Evolutionary conservation across 768 basidiomycete genomes (phyloP), one percentile per base, ranked within the genome.

Genomic region (Pilatotrama ljubarskyi): DNA sequence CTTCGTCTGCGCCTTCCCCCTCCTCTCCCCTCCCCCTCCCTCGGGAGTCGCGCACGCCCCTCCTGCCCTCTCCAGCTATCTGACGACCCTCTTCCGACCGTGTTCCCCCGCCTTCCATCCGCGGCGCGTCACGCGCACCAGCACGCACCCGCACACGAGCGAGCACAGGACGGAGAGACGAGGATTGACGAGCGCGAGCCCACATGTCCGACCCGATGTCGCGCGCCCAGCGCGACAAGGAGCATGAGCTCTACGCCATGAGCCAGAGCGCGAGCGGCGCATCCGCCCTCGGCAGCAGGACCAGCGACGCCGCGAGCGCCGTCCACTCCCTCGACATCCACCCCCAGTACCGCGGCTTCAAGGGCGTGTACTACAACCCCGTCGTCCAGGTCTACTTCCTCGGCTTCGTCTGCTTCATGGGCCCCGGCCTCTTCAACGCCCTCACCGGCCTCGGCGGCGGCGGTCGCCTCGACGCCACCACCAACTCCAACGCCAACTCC

Each of bases 371-470:
- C 68, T 81, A 82, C 61, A 77, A 86, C 63, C 81, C 85, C 20
- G 66, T 78, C 58, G 83, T 81, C 0, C 85, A 88, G 72, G 77
- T 88, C 50, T 72, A 71, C 51, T 74, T 92, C 72, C 76, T 91
- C 17, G 90, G 88, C 41, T 78, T 91, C 47, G 84, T 91, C 48
- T 88, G 88, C 63, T 80, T 81, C 69, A 72, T 80, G 68, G 75
- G 76, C 56, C 75, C 74, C 70, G 90, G 91, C 58, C 80, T 91
- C 57, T 92, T 90, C 75, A 93, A 92, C 67, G 85, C 90, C 0
- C 76, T 92, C 67, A 87, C 83, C 55, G 90, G 91, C 35, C 79
- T 95, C 44, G 92, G 93, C 4, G 91, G 80, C 44, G 90, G 88
- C 46, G 92, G 92, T 3, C 87, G 88, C 73, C 69, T 90, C 41